Percentiles rank a stretch among this genome's conserved stretches.
Evolutionary conservation across 371 early-diverging fungal species (phyloP).

Genomic region (Thermomucor indicae-seudaticae): DNA sequence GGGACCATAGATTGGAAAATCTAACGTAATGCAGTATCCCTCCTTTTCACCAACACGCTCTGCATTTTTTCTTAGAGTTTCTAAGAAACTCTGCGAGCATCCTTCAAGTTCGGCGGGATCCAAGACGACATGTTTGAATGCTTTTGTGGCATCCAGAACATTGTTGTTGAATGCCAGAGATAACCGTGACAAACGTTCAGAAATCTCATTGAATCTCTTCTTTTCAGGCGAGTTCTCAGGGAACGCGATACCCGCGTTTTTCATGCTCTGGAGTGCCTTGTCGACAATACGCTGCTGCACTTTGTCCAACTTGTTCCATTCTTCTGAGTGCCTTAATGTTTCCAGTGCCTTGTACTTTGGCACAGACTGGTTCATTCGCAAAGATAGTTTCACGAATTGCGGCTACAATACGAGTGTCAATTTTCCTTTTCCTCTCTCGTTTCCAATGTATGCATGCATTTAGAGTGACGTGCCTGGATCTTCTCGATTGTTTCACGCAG

Average conservation of each 20-base stretch:
- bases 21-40: constrained; percentile 60
- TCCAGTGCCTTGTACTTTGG: constrained; percentile 56
- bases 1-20: constrained; percentile 56
- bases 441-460: not conserved
- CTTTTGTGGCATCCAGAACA: constrained; percentile 62
- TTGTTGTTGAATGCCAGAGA: constrained; percentile 57
- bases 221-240: constrained; percentile 47
- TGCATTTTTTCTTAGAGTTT: constrained; percentile 48
- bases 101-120: constrained; percentile 50
- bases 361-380: constrained; percentile 58
- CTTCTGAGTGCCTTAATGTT: constrained; percentile 29
- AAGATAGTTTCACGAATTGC: constrained; percentile 45
- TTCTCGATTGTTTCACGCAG: constrained; percentile 54
- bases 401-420: constrained; percentile 26
- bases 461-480: constrained; percentile 27
- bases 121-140: constrained; percentile 43
- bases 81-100: constrained; percentile 47
- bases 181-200: constrained; percentile 51
- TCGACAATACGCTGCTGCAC: constrained; percentile 59
- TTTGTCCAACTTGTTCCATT: constrained; percentile 40
- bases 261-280: constrained; percentile 54
- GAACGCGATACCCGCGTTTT: constrained; percentile 59
- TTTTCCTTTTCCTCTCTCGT: not conserved
- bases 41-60: constrained; percentile 41
- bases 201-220: constrained; percentile 54